Evolutionary conservation across 2,329 filamentous ascomycete genomes (phyloP), one percentile per base, ranked within the genome.

Genomic region (Lasiodiplodia sp.): DNA sequence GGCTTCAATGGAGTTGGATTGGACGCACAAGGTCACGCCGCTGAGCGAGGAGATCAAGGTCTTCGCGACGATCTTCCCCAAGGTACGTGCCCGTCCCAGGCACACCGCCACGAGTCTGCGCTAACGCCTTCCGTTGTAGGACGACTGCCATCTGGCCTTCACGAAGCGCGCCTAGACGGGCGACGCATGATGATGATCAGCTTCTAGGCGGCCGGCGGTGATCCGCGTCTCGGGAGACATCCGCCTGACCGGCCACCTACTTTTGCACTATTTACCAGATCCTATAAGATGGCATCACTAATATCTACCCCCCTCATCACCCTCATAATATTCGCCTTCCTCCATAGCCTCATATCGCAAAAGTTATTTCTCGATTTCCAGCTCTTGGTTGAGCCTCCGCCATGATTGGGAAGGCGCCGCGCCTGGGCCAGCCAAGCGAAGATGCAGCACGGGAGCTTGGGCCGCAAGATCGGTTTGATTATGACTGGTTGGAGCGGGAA

Each of bases 1-100:
- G 87, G 94, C 94, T 10, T 92, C 92, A 72, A 86, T 97, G 79
- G 85, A 90, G 77, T 85, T 98, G 73, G 90, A 98, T 81, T 98
- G 95, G 95, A 87, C 90, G 79, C 96, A 99, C 81, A 89, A 93
- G 78, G 83, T 93, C 21, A 98, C 96, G 12, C 89, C 92, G 0
- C 77, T 85, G 69, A 97, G 93, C 0, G 96, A 99, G 83, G 91
- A 97, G 81, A 98, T 99, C 82, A 95, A 97, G 85, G 95, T 98
- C 73, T 99, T 98, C 83, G 96, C 96, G 51, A 97, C 94, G 34
- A 97, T 99, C 74, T 99, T 99, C 87, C 96, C 96, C 68, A 91
- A 92, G 91, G 94, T 68, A 28, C n/a, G 66, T 68, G n/a, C 49
- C 18, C 44, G 44, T 14, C 31, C 49, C 25, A 23, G 12, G 40